Conservation (phyloP, 2,329 filamentous ascomycete genomes). For the Pseudogymnoascus sp. region DNA sequence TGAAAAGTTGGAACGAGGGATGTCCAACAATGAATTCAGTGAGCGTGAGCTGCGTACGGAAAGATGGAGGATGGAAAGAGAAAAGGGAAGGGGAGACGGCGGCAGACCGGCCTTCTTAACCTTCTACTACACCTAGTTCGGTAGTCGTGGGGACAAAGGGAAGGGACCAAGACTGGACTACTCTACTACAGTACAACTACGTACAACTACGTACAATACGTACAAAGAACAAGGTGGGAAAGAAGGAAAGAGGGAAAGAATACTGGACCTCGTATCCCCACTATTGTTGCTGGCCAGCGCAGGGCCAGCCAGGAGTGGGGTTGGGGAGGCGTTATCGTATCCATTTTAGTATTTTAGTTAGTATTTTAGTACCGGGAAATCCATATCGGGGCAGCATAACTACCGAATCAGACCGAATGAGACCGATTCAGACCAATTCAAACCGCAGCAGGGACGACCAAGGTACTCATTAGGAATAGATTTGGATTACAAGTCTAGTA, state of each 20-base stretch:
- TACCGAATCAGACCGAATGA: background rate
- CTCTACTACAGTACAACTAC: no score
- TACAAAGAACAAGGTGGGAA: no score
- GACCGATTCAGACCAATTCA: constrained; percentile 3
- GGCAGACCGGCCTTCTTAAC: constrained; percentile 1
- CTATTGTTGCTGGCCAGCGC: background rate
- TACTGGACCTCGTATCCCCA: constrained; percentile 6
- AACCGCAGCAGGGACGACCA: background rate
- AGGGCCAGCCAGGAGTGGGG: background rate
- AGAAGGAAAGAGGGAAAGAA: constrained; percentile 5
- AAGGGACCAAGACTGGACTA: no score
- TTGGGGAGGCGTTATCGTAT: background rate
- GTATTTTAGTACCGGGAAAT: background rate
- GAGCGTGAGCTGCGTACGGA: background rate
- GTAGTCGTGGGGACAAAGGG: background rate
- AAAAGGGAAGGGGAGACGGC: background rate
- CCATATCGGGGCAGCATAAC: background rate
- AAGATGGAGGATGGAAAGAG: background rate
- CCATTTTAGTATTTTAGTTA: background rate
- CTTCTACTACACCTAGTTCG: background rate
- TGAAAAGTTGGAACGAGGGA: background rate
- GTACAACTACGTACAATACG: no score
- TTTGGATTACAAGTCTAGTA: background rate
- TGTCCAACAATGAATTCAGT: background rate
- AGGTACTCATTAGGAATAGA: constrained; percentile 3